Conservation (phyloP, 2,329 filamentous ascomycete genomes). For the Penicillium concentricum region DNA sequence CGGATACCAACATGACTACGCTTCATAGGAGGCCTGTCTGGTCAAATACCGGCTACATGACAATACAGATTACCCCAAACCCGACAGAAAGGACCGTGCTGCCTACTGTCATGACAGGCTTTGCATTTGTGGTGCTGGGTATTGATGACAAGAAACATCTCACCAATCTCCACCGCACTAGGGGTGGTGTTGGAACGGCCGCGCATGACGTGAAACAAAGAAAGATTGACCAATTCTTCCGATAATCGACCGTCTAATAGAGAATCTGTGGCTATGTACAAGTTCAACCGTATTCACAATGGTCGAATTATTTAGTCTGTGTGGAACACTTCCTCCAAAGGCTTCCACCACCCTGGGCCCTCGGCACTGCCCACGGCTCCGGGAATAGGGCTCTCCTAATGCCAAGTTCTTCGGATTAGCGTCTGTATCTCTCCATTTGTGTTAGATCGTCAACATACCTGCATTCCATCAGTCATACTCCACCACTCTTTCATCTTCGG, state of each 20-base stretch:
- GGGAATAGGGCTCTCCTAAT: slow-evolving; percentile 32
- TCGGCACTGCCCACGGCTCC: slow-evolving; percentile 35
- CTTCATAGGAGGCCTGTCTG: slow-evolving; percentile 53
- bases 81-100: background rate
- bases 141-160: slow-evolving; percentile 74
- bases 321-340: slow-evolving; percentile 37
- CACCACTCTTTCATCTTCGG: slow-evolving; percentile 75
- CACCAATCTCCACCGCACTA: slow-evolving; percentile 70
- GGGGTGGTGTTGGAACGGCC: slow-evolving; percentile 78
- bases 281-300: background rate
- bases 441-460: slow-evolving; percentile 43
- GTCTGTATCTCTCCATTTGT: background rate
- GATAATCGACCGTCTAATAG: background rate
- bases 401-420: slow-evolving; percentile 2
- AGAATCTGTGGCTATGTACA: slow-evolving; percentile 6
- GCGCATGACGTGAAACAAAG: slow-evolving; percentile 73
- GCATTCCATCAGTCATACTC: slow-evolving; percentile 74
- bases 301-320: slow-evolving; percentile 19
- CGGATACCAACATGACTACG: slow-evolving; percentile 51
- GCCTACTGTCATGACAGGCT: background rate
- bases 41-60: slow-evolving; percentile 66
- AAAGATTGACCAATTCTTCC: slow-evolving; percentile 74
- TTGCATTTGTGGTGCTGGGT: slow-evolving; percentile 48
- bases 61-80: slow-evolving; percentile 40
- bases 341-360: slow-evolving; percentile 39